Conservation (phyloP, 2,329 filamentous ascomycete species). For the Cytospora schulzeri region DNA sequence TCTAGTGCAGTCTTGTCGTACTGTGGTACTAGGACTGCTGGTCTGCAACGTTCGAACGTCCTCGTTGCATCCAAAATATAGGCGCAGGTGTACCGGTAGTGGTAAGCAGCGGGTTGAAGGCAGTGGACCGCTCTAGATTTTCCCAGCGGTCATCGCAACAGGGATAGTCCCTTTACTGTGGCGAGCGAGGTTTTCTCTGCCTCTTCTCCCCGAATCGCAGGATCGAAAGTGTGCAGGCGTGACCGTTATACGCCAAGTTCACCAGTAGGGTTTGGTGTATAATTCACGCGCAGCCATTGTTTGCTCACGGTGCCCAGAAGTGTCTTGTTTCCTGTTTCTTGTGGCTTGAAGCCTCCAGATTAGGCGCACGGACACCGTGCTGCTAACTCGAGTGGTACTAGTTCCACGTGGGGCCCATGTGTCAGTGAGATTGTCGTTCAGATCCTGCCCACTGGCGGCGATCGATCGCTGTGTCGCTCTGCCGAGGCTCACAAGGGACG, state of each 20-base stretch:
- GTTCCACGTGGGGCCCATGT: neutral
- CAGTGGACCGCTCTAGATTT: neutral
- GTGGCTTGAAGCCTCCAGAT: neutral
- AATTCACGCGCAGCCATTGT: neutral
- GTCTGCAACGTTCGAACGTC: neutral
- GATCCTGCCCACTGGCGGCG: no score
- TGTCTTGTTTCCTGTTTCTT: neutral
- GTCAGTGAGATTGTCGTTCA: neutral
- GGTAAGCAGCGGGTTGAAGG: neutral
- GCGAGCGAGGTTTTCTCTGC: neutral
- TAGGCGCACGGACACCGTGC: neutral
- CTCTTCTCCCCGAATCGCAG: neutral
- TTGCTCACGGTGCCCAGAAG: neutral
- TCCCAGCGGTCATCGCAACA: neutral
- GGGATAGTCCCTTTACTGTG: neutral
- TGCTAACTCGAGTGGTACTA: neutral
- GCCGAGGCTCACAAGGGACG: no score
- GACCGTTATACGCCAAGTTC: neutral
- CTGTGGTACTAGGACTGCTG: neutral
- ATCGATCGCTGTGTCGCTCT: no score
- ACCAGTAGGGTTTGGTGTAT: neutral
- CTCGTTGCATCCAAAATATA: neutral
- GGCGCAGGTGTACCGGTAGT: neutral
- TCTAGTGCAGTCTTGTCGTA: neutral
- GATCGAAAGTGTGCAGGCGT: neutral